Conservation (phyloP, 2,329 filamentous ascomycete species). For the Sclerotinia nivalis region DNA sequence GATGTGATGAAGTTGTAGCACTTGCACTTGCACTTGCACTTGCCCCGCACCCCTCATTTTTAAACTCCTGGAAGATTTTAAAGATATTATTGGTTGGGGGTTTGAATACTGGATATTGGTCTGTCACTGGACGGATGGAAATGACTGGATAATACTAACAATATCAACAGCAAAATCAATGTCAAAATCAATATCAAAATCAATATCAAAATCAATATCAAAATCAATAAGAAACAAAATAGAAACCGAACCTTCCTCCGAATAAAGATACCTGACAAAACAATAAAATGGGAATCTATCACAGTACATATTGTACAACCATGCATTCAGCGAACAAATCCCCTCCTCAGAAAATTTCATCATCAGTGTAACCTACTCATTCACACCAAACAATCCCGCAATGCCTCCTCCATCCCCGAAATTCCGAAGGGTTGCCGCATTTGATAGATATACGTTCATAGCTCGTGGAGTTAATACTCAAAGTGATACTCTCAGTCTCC, state of each 20-base stretch:
- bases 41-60: conserved; percentile 5
- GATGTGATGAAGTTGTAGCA: conserved; percentile 7
- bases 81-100: not conserved
- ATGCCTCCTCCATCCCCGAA: not conserved
- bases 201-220: not conserved
- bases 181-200: not conserved
- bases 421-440: not conserved
- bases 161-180: not conserved
- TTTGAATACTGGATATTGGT: not conserved
- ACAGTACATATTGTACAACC: not conserved
- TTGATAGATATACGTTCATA: not conserved
- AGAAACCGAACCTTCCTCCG: not conserved
- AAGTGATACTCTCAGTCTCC: not conserved
- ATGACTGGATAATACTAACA: not conserved
- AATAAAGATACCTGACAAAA: not conserved
- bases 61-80: not conserved
- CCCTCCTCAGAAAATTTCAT: not conserved
- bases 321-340: not conserved
- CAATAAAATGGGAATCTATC: not conserved
- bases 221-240: not conserved
- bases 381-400: not conserved
- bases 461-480: not conserved
- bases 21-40: not conserved
- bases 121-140: conserved; percentile 16
- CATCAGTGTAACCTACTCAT: not conserved